phyloP scores from a whole-genome alignment of 2,329 filamentous ascomycete genomes.

The Monilinia fructicola region DNA sequence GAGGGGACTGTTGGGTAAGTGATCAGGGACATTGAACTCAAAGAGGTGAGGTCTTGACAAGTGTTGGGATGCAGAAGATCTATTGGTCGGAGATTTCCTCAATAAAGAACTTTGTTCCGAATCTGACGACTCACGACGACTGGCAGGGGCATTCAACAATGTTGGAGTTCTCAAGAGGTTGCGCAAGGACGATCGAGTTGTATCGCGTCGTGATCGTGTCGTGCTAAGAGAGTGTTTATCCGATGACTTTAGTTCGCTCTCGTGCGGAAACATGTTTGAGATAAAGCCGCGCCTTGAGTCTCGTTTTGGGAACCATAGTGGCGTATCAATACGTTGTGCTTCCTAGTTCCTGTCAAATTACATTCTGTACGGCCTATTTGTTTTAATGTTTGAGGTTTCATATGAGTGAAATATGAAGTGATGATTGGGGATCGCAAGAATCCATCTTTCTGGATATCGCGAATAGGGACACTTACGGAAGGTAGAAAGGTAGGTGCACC shows the following conservation, averaged over 20 bases:
- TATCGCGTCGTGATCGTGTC: not conserved
- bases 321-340: conserved; percentile 39
- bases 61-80: not conserved
- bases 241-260: not conserved
- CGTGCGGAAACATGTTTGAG: conserved; percentile 19
- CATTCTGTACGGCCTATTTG: not conserved
- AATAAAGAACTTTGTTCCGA: not conserved
- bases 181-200: conserved; percentile 1
- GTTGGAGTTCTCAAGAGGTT: conserved; percentile 8
- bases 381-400: not conserved
- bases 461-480: conserved; percentile 34
- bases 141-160: not conserved
- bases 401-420: not conserved
- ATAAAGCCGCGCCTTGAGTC: conserved; percentile 33
- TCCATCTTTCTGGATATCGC: too few species aligned
- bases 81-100: not conserved
- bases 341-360: conserved; percentile 29
- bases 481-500: conserved; percentile 34
- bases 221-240: not conserved
- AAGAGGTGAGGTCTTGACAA: conserved; percentile 28
- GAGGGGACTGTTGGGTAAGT: conserved; percentile 45
- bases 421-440: not conserved
- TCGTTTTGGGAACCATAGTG: conserved; percentile 32
- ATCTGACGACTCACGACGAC: conserved; percentile 4
- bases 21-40: conserved; percentile 46